phyloP scores from a whole-genome alignment of 2,329 filamentous ascomycete genomes.

The Calonectria naviculata region DNA sequence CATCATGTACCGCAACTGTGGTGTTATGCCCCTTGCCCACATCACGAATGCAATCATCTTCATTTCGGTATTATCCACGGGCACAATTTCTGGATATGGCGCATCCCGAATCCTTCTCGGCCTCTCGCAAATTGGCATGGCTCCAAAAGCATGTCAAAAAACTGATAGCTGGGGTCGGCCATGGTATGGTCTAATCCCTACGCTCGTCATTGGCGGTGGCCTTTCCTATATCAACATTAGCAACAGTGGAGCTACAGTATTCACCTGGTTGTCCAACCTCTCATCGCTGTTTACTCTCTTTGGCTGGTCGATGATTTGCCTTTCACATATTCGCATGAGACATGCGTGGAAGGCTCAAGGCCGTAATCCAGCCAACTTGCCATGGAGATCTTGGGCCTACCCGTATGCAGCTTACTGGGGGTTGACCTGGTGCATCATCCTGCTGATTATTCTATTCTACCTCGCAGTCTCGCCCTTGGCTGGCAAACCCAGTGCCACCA shows the following conservation, averaged over 20 bases:
- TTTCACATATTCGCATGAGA: conserved; percentile 56
- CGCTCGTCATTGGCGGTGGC: conserved; percentile 60
- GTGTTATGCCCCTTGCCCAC: conserved; percentile 52
- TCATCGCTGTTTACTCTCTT: conserved; percentile 57
- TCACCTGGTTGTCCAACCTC: conserved; percentile 59
- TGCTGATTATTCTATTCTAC: conserved; percentile 60
- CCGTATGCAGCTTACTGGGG: conserved; percentile 57
- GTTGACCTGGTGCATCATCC: conserved; percentile 54
- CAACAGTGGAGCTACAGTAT: conserved; percentile 54
- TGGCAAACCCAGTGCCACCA: conserved; percentile 44
- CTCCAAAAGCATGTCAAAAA: conserved; percentile 44
- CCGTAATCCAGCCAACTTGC: conserved; percentile 47
- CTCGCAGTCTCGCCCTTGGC: conserved; percentile 57
- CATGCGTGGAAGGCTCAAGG: conserved; percentile 53
- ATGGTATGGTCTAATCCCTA: conserved; percentile 53
- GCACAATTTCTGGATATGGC: conserved; percentile 55
- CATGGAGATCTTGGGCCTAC: conserved; percentile 56
- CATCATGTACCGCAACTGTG: conserved; percentile 55
- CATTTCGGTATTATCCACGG: conserved; percentile 57
- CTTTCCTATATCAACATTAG: conserved; percentile 56
- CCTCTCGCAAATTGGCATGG: conserved; percentile 55
- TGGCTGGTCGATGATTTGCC: conserved; percentile 56
- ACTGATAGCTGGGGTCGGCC: conserved; percentile 22
- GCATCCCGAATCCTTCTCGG: conserved; percentile 57
- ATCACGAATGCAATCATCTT: conserved; percentile 62